Base-by-base conservation (phyloP, 2,329 filamentous ascomycete species). In the Trichoderma brevicompactum region DNA sequence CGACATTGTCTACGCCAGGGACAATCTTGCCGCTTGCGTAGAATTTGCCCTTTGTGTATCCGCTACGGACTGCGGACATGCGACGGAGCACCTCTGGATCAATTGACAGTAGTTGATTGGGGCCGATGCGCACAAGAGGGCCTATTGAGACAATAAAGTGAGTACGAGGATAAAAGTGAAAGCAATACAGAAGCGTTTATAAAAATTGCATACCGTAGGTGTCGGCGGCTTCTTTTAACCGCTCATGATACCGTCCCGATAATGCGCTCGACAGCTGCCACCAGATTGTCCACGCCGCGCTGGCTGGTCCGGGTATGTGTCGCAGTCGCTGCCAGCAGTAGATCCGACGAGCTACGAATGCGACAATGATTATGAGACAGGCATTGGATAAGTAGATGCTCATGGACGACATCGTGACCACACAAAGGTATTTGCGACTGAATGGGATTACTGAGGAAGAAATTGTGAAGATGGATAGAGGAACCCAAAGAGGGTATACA, bases 1-100 rank as follows among this genome's bases (percentile, higher is more conserved):
- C 80, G 6, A 87, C 78, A 65, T 83, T 85, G 67, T 86, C 81
- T 32, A 80, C 75, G n/a, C 81, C 78, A 0, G 83, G 81, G 65
- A 87, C 81, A 66, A 89, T 78, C 13, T 80, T 79, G 64, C 82
- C 77, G 5, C 78, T 80, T 65, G 79, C 75, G 69, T 85, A 85
- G 77, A 82, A 85, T 1, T 68, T 68, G 0, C 75, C 75, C 1
- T 78, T 76, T 2, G 68, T 72, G 65, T 81, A 81, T 6, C 67
- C 64, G 32, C 76, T 77, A 12, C 79, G 74, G 2, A 77, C 78
- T 1, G 71, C 72, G 7, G 73, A 75, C 71, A 81, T 78, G 23
- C 69, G 74, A 23, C 76, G 75, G 10, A 82, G 62, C 28, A 79
- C 69, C 1, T 74, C 76, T 0, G 79, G 77, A 60, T 82, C 80